Evolutionary conservation across 2,329 filamentous ascomycete genomes (phyloP).

Genomic region (Endoconidiophora laricicola): DNA sequence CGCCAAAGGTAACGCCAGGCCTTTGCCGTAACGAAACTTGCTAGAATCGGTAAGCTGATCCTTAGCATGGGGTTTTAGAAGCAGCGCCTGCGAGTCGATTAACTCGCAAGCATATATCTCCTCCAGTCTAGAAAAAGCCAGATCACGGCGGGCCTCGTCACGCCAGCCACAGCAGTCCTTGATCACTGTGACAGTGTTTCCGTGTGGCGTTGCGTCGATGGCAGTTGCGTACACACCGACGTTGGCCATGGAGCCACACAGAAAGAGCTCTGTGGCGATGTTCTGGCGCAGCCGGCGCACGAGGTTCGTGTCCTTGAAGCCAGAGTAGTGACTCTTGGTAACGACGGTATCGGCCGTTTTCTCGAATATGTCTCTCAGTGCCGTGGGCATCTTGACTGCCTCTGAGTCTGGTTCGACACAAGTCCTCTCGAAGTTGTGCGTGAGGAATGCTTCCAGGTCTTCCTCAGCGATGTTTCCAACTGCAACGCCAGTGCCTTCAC

Average conservation of each 20-base stretch:
- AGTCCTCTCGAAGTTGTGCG: slow-evolving; percentile 21
- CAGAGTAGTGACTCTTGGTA: slow-evolving; percentile 72
- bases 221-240: slow-evolving; percentile 83
- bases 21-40: not conserved
- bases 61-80: slow-evolving; percentile 18
- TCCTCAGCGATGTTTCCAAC: not conserved
- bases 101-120: slow-evolving; percentile 59
- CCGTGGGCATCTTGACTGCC: slow-evolving; percentile 29
- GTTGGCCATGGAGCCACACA: slow-evolving; percentile 77
- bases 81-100: slow-evolving; percentile 41
- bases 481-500: slow-evolving; percentile 19
- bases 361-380: slow-evolving; percentile 27
- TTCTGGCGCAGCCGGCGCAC: slow-evolving; percentile 66
- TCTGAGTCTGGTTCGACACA: slow-evolving; percentile 29
- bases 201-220: slow-evolving; percentile 75
- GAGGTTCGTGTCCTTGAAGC: slow-evolving; percentile 59
- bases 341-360: slow-evolving; percentile 33
- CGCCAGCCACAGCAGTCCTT: slow-evolving; percentile 81
- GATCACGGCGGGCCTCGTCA: slow-evolving; percentile 48
- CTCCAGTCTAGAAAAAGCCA: slow-evolving; percentile 53
- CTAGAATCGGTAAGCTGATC: not conserved
- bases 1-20: not conserved
- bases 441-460: slow-evolving; percentile 31
- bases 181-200: slow-evolving; percentile 70
- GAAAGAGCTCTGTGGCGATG: slow-evolving; percentile 74